Conservation (phyloP, 306 rosid genomes). For the Vachellia pachyceras region DNA sequence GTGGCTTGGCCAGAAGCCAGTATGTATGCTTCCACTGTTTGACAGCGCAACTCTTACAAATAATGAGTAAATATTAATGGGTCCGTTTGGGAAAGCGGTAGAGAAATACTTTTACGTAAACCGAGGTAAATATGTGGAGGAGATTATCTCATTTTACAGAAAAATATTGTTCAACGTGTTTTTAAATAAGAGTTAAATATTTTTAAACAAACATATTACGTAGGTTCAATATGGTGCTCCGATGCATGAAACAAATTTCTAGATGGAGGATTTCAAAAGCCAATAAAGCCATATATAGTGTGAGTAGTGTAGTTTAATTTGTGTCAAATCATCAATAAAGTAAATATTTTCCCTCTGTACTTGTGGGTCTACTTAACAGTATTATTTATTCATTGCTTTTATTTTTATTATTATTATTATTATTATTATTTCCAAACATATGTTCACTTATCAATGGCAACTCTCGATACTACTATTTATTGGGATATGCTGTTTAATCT, state of each 20-base stretch:
- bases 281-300: not conserved
- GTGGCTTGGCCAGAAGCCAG: conserved; percentile 57
- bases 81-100: too few species aligned
- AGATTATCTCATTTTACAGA: too few species aligned
- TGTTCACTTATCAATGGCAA: not conserved
- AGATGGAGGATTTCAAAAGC: not conserved
- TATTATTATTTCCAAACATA: not conserved
- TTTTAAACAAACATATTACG: too few species aligned
- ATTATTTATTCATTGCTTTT: not conserved
- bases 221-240: too few species aligned
- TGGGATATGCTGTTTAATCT: not conserved
- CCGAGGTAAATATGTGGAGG: too few species aligned
- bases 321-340: not conserved
- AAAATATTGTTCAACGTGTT: too few species aligned
- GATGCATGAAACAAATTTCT: not conserved
- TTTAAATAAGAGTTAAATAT: too few species aligned
- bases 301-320: not conserved
- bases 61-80: conserved; percentile 8
- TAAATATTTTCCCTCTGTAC: not conserved
- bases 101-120: too few species aligned
- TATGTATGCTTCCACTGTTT: conserved; percentile 4
- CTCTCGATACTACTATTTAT: too few species aligned
- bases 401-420: too few species aligned
- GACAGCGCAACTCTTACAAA: conserved; percentile 33
- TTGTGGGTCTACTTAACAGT: not conserved